Conservation (phyloP, 1,139 yeast genomes). For the Groenewaldozyma auringiensis region DNA sequence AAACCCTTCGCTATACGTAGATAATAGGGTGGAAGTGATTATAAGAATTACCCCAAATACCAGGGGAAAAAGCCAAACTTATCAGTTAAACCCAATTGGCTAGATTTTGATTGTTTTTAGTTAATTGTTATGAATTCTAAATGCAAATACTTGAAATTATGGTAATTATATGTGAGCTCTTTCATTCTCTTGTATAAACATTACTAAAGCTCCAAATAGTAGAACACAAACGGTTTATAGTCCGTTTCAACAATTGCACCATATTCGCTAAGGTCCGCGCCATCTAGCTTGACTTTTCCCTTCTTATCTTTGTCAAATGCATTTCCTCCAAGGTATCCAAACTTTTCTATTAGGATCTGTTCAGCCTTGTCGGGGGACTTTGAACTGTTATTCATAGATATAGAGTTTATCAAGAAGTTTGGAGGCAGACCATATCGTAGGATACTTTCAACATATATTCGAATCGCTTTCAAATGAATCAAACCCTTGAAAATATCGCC, state of each 20-base stretch:
- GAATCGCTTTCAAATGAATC: conserved; percentile 73
- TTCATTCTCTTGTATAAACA: no score
- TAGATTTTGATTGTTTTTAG: no score
- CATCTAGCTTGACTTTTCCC: conserved; percentile 58
- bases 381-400: conserved; percentile 20
- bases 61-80: no score
- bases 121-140: no score
- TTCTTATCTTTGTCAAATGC: conserved; percentile 60
- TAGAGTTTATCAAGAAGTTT: conserved; percentile 56
- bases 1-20: no score
- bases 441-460: conserved; percentile 60
- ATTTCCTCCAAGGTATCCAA: conserved; percentile 86
- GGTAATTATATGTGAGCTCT: no score
- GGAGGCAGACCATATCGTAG: conserved; percentile 96
- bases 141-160: no score
- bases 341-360: conserved; percentile 59
- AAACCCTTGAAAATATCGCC: conserved; percentile 76
- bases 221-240: conserved; percentile 90
- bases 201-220: conserved; percentile 40
- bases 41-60: no score
- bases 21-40: no score
- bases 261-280: conserved; percentile 67
- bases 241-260: conserved; percentile 90
- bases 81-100: no score
- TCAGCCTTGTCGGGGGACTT: conserved; percentile 47